Evolutionary conservation across 805 yeast genomes (phyloP).

Genomic region (Limtongozyma cylindracea): DNA sequence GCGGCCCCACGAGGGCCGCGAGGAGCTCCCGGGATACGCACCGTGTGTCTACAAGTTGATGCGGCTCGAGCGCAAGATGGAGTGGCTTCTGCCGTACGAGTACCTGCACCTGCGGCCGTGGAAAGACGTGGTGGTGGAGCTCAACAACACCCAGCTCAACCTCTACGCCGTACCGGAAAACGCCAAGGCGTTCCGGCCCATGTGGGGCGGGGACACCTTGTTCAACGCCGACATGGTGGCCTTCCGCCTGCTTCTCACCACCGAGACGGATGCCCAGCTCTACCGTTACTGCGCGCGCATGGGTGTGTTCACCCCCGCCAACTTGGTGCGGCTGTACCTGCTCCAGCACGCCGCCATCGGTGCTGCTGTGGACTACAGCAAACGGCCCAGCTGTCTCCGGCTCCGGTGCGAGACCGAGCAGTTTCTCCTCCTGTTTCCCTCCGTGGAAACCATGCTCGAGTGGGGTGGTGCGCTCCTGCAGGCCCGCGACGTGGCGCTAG

Average conservation of each 20-base stretch:
- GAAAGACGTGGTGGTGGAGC: constrained; percentile 41
- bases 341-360: constrained; percentile 73
- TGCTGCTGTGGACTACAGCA: constrained; percentile 62
- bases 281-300: constrained; percentile 5
- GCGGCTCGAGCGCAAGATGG: constrained; percentile 34
- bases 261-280: constrained; percentile 7
- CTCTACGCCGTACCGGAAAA: constrained; percentile 16
- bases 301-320: too few relatives aligned
- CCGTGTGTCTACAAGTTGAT: constrained; percentile 44
- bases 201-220: constrained; percentile 1
- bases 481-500: constrained; percentile 64
- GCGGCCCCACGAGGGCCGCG: constrained; percentile 3
- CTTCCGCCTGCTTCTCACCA: constrained; percentile 5
- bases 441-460: constrained; percentile 39
- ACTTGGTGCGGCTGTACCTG: constrained; percentile 31
- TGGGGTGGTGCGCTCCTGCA: constrained; percentile 56
- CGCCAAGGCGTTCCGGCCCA: constrained; percentile 2
- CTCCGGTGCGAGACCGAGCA: constrained; percentile 71
- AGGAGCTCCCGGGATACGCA: constrained; percentile 31
- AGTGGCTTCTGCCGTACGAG: constrained; percentile 61
- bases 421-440: constrained; percentile 36
- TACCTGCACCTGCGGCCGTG: constrained; percentile 42
- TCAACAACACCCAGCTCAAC: constrained; percentile 73
- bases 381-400: constrained; percentile 41
- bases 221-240: constrained; percentile 1